Percentiles rank a stretch among this genome's conserved stretches.
Conservation (phyloP, 2,329 filamentous ascomycete species). For the Aspergillus calidoustus region DNA sequence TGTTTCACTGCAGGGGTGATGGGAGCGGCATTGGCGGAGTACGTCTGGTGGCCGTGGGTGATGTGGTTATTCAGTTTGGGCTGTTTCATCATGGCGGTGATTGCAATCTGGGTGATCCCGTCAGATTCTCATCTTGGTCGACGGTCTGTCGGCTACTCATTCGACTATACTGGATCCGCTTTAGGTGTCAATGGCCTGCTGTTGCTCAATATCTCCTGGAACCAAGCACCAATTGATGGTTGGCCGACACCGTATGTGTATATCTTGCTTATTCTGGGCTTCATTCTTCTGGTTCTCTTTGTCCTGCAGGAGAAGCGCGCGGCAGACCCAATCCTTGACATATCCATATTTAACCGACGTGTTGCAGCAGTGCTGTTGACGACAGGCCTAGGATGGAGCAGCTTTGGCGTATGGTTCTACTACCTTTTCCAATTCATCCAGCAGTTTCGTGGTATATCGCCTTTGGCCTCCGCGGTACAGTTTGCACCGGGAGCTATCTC, state of each 20-base stretch:
- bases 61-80: constrained; percentile 53
- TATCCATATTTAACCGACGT: constrained; percentile 54
- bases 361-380: constrained; percentile 61
- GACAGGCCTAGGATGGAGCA: constrained; percentile 59
- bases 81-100: constrained; percentile 42
- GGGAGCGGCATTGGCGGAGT: constrained; percentile 42
- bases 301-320: constrained; percentile 55
- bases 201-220: constrained; percentile 70
- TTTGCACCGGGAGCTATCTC: constrained; percentile 33
- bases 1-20: constrained; percentile 47
- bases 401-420: constrained; percentile 60
- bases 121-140: constrained; percentile 9
- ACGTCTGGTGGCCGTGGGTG: constrained; percentile 55
- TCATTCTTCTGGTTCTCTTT: constrained; percentile 59
- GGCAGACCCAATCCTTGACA: constrained; percentile 60
- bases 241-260: constrained; percentile 62
- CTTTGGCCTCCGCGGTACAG: constrained; percentile 36
- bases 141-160: neutral
- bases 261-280: constrained; percentile 60
- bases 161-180: constrained; percentile 47
- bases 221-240: constrained; percentile 63
- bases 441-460: constrained; percentile 37
- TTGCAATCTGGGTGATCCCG: constrained; percentile 35
- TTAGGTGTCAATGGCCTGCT: constrained; percentile 60
- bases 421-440: constrained; percentile 58